Conservation (phyloP, 257 asterid genomes). For the Petunia axillaris region DNA sequence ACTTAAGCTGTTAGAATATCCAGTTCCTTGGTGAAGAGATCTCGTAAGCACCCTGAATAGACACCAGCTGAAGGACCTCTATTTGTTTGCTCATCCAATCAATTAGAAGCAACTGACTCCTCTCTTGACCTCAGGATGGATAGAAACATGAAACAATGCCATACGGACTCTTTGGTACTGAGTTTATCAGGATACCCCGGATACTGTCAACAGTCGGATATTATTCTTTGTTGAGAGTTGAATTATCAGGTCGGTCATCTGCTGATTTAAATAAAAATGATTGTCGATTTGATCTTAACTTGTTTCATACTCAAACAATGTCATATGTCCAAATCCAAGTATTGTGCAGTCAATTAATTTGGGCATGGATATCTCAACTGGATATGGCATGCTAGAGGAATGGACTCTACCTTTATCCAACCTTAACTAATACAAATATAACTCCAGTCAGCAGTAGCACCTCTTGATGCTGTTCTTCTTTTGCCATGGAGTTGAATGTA, state of each 20-base stretch:
- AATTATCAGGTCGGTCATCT: not conserved
- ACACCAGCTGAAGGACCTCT: constrained; percentile 11
- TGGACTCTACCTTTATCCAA: not conserved
- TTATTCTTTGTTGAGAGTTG: constrained; percentile 16
- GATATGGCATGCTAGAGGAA: constrained; percentile 23
- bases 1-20: not conserved
- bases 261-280: constrained; percentile 6
- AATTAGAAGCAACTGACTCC: constrained; percentile 4
- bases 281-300: not conserved
- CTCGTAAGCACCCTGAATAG: not conserved
- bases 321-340: constrained; percentile 13
- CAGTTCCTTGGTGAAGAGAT: constrained; percentile 17
- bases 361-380: not conserved
- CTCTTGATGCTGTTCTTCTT: constrained; percentile 15
- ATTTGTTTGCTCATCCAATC: constrained; percentile 9
- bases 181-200: not conserved
- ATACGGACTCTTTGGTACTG: not conserved
- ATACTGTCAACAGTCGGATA: constrained; percentile 15
- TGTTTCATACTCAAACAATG: not conserved
- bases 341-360: constrained; percentile 2
- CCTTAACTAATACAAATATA: constrained; percentile 1
- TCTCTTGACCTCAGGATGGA: constrained; percentile 10
- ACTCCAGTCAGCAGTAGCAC: constrained; percentile 8
- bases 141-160: not conserved
- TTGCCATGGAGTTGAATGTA: constrained; percentile 1